These are phyloP conservation scores for Alternaria gansuensis DNA, from an alignment of 2,329 filamentous ascomycete genomes.

Conservation along the genomic window DNA sequence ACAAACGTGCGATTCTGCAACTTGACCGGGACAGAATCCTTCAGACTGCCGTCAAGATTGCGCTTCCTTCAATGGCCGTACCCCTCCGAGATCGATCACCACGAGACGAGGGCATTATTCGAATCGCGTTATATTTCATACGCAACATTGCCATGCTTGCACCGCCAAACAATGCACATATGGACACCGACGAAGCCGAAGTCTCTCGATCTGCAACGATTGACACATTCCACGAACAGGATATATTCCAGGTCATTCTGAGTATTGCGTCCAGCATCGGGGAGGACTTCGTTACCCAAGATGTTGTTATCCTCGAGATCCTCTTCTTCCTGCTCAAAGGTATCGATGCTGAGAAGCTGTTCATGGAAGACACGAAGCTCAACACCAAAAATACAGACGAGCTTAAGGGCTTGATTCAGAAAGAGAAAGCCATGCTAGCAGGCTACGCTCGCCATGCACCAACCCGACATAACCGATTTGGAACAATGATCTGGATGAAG, in stretches of 20 bases:
- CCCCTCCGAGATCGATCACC: slow-evolving; percentile 76
- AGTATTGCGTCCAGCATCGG: slow-evolving; percentile 92
- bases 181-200: slow-evolving; percentile 88
- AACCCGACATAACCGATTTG: slow-evolving; percentile 90
- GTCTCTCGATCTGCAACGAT: slow-evolving; percentile 88
- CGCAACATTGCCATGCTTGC: slow-evolving; percentile 88
- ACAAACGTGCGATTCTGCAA: slow-evolving; percentile 89
- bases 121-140: slow-evolving; percentile 86
- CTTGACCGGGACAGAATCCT: slow-evolving; percentile 80
- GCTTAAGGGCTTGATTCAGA: slow-evolving; percentile 75
- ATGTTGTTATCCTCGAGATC: slow-evolving; percentile 88
- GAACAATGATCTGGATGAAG: slow-evolving; percentile 97
- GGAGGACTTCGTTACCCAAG: slow-evolving; percentile 89
- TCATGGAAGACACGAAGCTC: slow-evolving; percentile 80
- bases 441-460: slow-evolving; percentile 80
- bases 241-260: slow-evolving; percentile 84
- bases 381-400: slow-evolving; percentile 75
- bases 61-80: slow-evolving; percentile 84
- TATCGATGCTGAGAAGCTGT: slow-evolving; percentile 82
- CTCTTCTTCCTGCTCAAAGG: slow-evolving; percentile 93
- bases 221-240: slow-evolving; percentile 87
- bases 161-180: slow-evolving; percentile 74
- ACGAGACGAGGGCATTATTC: slow-evolving; percentile 91
- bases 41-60: slow-evolving; percentile 80
- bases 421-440: slow-evolving; percentile 84